These are phyloP conservation scores for Raphanus sativus DNA, from an alignment of 345 rosid genomes.

Conservation along the genomic window DNA sequence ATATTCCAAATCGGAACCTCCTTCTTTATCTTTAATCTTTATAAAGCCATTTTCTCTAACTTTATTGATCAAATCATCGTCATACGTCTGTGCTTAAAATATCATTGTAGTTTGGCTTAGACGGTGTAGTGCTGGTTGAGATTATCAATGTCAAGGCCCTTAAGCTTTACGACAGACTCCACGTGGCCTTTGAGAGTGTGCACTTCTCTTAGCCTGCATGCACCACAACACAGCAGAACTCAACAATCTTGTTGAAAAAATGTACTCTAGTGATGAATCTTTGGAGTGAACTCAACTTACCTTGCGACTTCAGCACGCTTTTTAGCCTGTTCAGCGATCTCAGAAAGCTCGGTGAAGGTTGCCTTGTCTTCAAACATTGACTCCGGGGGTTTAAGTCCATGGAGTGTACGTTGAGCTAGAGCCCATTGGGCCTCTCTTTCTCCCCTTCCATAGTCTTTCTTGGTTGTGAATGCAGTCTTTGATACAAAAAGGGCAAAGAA, in stretches of 20 bases:
- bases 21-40: conserved; percentile 13
- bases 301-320: conserved; percentile 91
- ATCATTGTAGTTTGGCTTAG: conserved; percentile 13
- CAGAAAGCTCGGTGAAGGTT: conserved; percentile 66
- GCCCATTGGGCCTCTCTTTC: conserved; percentile 95
- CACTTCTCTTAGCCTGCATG: conserved; percentile 64
- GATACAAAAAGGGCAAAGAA: not conserved
- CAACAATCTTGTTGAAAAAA: not conserved
- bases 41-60: conserved; percentile 18
- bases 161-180: conserved; percentile 67
- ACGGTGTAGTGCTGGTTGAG: conserved; percentile 76
- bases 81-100: conserved; percentile 12
- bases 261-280: not conserved
- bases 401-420: conserved; percentile 75
- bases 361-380: conserved; percentile 53
- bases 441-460: conserved; percentile 76
- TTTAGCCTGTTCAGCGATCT: conserved; percentile 94
- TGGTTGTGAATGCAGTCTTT: conserved; percentile 80
- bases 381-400: conserved; percentile 64
- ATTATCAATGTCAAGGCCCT: conserved; percentile 71
- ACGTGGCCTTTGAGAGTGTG: conserved; percentile 76
- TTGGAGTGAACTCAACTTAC: conserved; percentile 28
- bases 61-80: conserved; percentile 16
- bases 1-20: not conserved
- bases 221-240: conserved; percentile 7